phyloP scores from a whole-genome alignment of 2,329 filamentous ascomycete genomes.

The Trichoderma koningii region DNA sequence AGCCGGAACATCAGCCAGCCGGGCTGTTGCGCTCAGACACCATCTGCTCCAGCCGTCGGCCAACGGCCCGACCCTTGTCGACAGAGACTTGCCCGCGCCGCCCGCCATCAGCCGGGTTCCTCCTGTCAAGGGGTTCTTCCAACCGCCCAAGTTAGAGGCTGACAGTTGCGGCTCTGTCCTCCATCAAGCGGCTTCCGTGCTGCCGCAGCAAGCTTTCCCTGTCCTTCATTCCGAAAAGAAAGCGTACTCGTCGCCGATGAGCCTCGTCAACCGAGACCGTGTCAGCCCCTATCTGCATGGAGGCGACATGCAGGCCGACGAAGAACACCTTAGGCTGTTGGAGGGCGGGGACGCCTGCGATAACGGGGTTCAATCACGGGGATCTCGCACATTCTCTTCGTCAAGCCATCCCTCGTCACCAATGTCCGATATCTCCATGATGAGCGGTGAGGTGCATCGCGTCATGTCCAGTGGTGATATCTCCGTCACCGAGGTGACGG shows the following conservation, averaged over 20 bases:
- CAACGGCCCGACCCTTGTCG: conserved; percentile 29
- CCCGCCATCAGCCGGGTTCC: conserved; percentile 29
- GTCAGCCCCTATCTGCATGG: not conserved
- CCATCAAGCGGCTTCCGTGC: not conserved
- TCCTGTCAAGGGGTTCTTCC: conserved; percentile 6
- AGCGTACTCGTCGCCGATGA: not conserved
- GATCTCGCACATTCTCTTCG: conserved; percentile 4
- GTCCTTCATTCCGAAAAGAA: not conserved
- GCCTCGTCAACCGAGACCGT: conserved; percentile 7
- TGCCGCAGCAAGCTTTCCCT: not conserved
- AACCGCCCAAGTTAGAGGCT: conserved; percentile 5
- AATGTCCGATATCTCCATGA: conserved; percentile 27
- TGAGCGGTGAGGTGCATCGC: conserved; percentile 31
- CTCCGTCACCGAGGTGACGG: conserved; percentile 26
- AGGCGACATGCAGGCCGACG: conserved; percentile 6
- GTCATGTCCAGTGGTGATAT: conserved; percentile 28
- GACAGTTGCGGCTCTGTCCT: conserved; percentile 24
- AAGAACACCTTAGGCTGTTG: conserved; percentile 30
- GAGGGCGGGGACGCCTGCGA: conserved; percentile 32
- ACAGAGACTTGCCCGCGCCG: conserved; percentile 31
- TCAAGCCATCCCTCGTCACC: conserved; percentile 30
- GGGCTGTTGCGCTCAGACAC: conserved; percentile 29
- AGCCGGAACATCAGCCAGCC: conserved; percentile 22
- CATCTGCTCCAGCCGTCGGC: conserved; percentile 34
- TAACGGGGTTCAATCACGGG: conserved; percentile 24